These are phyloP conservation scores for Pelargonium myrrhifolium DNA, from an alignment of 441 rosid genomes.

Conservation along the genomic window DNA sequence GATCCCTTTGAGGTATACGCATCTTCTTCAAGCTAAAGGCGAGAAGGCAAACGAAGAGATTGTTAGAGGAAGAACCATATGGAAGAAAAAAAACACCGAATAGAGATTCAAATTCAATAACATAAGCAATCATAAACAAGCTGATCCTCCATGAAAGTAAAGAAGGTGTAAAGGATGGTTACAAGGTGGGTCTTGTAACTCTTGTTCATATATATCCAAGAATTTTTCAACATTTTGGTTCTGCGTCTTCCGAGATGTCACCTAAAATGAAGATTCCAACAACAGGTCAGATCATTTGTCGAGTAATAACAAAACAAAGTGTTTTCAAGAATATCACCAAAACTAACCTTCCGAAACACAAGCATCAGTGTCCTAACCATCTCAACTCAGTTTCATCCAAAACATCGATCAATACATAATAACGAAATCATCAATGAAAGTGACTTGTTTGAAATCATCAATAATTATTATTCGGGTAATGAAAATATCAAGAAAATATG, in stretches of 20 bases:
- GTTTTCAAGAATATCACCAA: not conserved
- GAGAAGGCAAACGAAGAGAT: slow-evolving; percentile 37
- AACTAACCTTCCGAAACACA: too few relatives aligned
- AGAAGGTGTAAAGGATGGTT: not conserved
- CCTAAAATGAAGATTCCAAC: slow-evolving; percentile 6
- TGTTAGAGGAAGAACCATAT: slow-evolving; percentile 51
- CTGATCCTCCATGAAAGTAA: slow-evolving; percentile 4
- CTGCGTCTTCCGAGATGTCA: not conserved
- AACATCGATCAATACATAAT: not conserved
- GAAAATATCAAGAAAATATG: not conserved
- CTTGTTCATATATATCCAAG: not conserved
- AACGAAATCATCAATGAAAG: not conserved
- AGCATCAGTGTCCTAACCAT: too few relatives aligned
- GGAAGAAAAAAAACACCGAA: slow-evolving; percentile 34
- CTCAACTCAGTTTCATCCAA: not conserved
- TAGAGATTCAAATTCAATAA: not conserved
- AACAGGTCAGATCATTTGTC: not conserved
- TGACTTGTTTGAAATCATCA: not conserved
- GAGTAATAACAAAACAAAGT: not conserved
- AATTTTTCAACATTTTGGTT: slow-evolving; percentile 10
- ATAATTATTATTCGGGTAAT: not conserved
- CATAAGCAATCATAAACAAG: slow-evolving; percentile 3
- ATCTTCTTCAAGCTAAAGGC: slow-evolving; percentile 41
- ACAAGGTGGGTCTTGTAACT: not conserved
- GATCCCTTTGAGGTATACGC: slow-evolving; percentile 38